Evolutionary conservation across 768 basidiomycete genomes (phyloP).

Genomic region (Thelephora aurantiotincta): DNA sequence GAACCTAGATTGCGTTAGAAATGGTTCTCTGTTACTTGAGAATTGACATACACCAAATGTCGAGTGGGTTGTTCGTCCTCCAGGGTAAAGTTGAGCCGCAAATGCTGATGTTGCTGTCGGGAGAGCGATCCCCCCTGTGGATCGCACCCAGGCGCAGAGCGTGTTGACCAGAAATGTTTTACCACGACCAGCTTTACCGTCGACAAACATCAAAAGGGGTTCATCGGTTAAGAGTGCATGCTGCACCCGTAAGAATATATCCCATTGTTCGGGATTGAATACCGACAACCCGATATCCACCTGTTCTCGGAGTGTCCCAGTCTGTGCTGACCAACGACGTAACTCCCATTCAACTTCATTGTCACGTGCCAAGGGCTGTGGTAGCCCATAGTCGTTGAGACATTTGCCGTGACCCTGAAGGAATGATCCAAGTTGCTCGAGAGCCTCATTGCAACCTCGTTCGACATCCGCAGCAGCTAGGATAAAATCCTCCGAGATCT

Average conservation of each 20-base stretch:
- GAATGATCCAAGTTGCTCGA: constrained; percentile 11
- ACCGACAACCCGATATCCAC: constrained; percentile 5
- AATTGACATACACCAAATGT: constrained; percentile 20
- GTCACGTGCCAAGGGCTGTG: constrained; percentile 12
- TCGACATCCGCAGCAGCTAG: constrained; percentile 7
- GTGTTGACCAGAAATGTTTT: constrained; percentile 25
- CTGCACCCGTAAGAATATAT: constrained; percentile 9
- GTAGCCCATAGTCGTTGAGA: constrained; percentile 17
- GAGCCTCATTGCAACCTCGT: constrained; percentile 11
- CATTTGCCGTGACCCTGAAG: constrained; percentile 15
- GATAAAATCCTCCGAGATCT: constrained; percentile 13
- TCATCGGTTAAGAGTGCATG: constrained; percentile 5
- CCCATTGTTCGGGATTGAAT: constrained; percentile 14
- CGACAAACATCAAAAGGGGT: constrained; percentile 18
- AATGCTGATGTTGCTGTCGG: constrained; percentile 25
- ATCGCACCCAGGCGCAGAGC: constrained; percentile 18
- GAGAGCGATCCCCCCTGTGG: constrained; percentile 16
- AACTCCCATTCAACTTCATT: constrained; percentile 17
- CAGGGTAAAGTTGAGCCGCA: constrained; percentile 24
- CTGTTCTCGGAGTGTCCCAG: constrained; percentile 2
- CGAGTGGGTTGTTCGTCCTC: constrained; percentile 24
- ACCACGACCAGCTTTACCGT: constrained; percentile 26
- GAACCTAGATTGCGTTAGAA: constrained; percentile 12
- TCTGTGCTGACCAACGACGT: constrained; percentile 10
- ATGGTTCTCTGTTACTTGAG: neutral